Percentiles rank a stretch among this genome's conserved stretches.
Conservation (phyloP, 1,284 basidiomycete species). For the Uromyces viciae-fabae region DNA sequence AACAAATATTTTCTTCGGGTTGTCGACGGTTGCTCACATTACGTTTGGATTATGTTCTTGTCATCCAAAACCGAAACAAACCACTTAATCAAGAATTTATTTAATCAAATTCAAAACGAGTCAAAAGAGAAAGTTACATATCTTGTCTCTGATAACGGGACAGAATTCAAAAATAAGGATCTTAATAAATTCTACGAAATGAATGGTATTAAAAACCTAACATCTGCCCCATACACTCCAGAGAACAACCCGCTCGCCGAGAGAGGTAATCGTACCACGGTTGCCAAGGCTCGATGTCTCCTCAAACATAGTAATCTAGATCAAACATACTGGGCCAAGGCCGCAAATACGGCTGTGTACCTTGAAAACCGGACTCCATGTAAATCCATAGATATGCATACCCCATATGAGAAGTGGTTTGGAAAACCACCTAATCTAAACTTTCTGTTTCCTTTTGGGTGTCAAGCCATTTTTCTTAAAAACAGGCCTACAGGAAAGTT, state of each 20-base stretch:
- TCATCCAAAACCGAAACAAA: background rate
- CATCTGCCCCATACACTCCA: slow-evolving; percentile 4
- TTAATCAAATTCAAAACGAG: background rate
- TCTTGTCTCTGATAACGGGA: background rate
- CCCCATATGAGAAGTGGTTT: background rate
- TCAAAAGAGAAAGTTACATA: background rate
- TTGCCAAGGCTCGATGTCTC: background rate
- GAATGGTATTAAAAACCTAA: background rate
- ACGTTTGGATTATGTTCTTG: background rate
- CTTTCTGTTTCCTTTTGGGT: background rate
- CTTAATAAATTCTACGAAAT: background rate
- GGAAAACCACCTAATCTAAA: background rate
- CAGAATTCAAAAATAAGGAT: background rate
- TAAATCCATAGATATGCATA: background rate
- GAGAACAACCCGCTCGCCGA: slow-evolving; percentile 53
- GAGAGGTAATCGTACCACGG: background rate
- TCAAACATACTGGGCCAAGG: background rate
- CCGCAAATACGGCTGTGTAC: background rate
- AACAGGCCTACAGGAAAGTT: background rate
- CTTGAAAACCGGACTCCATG: background rate
- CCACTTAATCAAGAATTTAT: background rate
- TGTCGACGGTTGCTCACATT: background rate
- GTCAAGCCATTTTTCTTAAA: background rate
- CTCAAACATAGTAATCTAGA: background rate
- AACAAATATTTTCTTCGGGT: background rate